These are phyloP conservation scores for Candida rishiriensis DNA, from an alignment of 805 yeast species.

Conservation along the genomic window DNA sequence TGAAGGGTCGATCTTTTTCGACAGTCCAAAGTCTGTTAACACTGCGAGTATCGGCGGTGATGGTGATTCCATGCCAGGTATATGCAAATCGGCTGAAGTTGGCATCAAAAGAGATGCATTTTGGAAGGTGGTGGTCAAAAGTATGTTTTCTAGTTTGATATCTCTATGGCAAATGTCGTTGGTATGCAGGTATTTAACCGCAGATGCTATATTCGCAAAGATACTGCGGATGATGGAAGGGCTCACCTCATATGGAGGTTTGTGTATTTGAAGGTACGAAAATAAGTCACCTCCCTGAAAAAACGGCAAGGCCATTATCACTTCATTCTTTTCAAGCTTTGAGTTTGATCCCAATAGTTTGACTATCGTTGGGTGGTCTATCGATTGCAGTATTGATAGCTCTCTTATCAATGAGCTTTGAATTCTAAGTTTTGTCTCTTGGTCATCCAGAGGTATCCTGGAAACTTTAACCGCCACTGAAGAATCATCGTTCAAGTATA, in stretches of 20 bases:
- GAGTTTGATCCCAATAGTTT: conserved; percentile 49
- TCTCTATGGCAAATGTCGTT: conserved; percentile 81
- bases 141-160: conserved; percentile 79
- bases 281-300: conserved; percentile 85
- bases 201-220: conserved; percentile 65
- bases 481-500: conserved; percentile 39
- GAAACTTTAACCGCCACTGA: conserved; percentile 70
- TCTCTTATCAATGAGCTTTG: conserved; percentile 71
- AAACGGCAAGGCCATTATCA: conserved; percentile 62
- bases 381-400: conserved; percentile 51
- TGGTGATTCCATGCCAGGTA: background rate
- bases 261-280: conserved; percentile 47
- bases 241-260: conserved; percentile 33
- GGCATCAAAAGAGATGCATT: conserved; percentile 30
- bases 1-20: conserved; percentile 58
- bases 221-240: conserved; percentile 53
- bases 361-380: conserved; percentile 69
- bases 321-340: conserved; percentile 23
- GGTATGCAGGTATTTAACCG: conserved; percentile 68
- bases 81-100: background rate
- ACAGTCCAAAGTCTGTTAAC: conserved; percentile 85
- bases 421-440: conserved; percentile 43
- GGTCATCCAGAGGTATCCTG: conserved; percentile 32
- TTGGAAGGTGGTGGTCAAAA: conserved; percentile 31
- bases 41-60: conserved; percentile 32